Percentiles rank a stretch among this genome's conserved stretches.
phyloP scores from a whole-genome alignment of 83 land plant species.

The Diphasiastrum complanatum region DNA sequence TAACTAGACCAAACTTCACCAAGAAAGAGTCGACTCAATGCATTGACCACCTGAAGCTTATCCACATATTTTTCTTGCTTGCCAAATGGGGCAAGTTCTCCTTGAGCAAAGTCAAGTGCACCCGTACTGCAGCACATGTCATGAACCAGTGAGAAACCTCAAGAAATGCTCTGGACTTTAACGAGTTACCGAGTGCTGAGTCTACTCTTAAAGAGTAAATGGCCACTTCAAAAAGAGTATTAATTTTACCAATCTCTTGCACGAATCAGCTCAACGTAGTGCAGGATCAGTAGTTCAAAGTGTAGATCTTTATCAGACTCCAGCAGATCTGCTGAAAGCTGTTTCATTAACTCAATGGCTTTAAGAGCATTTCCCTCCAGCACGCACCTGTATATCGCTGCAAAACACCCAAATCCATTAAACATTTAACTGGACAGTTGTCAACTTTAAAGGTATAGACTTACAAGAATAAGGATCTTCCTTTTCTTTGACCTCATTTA shows the following conservation, averaged over 20 bases:
- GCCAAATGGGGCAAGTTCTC: constrained; percentile 72
- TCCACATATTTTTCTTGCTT: constrained; percentile 54
- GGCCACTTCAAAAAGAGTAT: neutral
- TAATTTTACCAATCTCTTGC: constrained; percentile 59
- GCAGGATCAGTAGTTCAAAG: constrained; percentile 91
- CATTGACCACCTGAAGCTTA: constrained; percentile 62
- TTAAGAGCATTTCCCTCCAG: constrained; percentile 72
- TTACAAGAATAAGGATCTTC: too few species aligned
- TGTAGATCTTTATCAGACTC: constrained; percentile 69
- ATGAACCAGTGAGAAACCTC: neutral
- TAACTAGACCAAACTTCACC: neutral
- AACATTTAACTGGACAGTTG: neutral
- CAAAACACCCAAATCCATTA: constrained; percentile 1
- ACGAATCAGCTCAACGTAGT: constrained; percentile 80
- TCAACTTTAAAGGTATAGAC: too few species aligned
- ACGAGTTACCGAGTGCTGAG: neutral
- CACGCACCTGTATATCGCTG: constrained; percentile 72
- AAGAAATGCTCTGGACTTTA: constrained; percentile 1
- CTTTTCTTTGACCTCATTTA: too few species aligned
- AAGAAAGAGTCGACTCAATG: neutral
- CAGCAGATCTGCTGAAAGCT: constrained; percentile 62
- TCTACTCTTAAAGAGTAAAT: neutral
- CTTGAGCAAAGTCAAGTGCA: constrained; percentile 91
- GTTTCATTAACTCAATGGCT: constrained; percentile 85
- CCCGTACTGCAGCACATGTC: constrained; percentile 56